Percentiles rank a stretch among this genome's conserved stretches.
Evolutionary conservation across 2,329 filamentous ascomycete species (phyloP).

Genomic region (Venturia effusa): DNA sequence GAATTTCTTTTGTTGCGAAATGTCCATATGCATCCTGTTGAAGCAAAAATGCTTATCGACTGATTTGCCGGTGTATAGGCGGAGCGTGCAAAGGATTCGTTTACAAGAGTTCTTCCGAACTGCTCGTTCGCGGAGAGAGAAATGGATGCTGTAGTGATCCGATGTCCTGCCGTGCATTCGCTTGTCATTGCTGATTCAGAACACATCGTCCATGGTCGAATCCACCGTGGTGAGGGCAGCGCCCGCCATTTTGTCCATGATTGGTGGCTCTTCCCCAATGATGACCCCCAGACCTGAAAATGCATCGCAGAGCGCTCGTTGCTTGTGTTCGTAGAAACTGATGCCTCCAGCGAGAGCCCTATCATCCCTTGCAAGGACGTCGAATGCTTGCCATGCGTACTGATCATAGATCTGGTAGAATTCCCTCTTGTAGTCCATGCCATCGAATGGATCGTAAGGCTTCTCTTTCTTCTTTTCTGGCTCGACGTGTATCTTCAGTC

Average conservation of each 20-base stretch:
- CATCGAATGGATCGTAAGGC: conserved; percentile 76
- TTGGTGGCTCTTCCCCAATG: conserved; percentile 57
- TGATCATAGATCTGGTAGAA: conserved; percentile 59
- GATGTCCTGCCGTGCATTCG: neutral
- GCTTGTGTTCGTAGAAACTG: conserved; percentile 69
- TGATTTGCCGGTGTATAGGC: too few species aligned
- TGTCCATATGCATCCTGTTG: neutral
- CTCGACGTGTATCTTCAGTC: conserved; percentile 9
- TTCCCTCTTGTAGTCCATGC: conserved; percentile 51
- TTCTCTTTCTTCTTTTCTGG: conserved; percentile 8
- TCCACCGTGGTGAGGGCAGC: neutral
- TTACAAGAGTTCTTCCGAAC: neutral
- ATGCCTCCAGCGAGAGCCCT: conserved; percentile 68
- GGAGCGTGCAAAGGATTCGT: neutral
- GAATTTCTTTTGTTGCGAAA: neutral
- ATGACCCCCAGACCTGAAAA: conserved; percentile 86
- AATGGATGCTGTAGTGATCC: neutral
- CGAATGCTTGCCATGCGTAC: conserved; percentile 52
- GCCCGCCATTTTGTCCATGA: conserved; percentile 13
- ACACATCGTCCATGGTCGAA: neutral
- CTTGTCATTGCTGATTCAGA: neutral
- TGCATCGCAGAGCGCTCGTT: conserved; percentile 72
- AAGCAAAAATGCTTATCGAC: neutral
- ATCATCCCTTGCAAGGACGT: conserved; percentile 58
- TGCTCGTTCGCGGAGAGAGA: neutral